Evolutionary conservation across 805 yeast genomes (phyloP), one percentile per base, ranked within the genome.

Genomic region (Maudiozyma saulgeensis): DNA sequence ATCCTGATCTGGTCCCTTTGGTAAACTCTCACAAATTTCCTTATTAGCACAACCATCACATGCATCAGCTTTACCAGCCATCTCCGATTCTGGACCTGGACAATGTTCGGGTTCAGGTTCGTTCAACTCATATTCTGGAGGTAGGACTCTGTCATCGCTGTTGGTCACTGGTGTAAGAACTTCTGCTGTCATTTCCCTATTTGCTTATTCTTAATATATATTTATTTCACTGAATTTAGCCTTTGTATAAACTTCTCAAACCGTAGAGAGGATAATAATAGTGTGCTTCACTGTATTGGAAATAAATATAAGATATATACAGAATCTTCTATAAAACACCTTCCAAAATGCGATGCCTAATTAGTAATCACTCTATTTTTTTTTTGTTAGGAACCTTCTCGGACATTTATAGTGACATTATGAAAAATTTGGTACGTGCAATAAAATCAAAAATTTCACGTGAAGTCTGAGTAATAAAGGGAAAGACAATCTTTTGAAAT

Each of bases 21-120:
- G 93, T 12, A 89, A 72, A 2, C 95, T 79, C 46, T 88, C 84
- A 69, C 99, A 93, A 4, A 91, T 85, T 43, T 76, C 80, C 67
- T 93, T 89, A 68, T 93, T 93, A 15, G 97, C 95, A 70, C 99
- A 93, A 11, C 97, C 96, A 8, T 71, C 76, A 63, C 99, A 93
- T 12, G 98, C 96, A 61, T 87, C 96, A 2, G 87, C 90, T 58
- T 84, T 80, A 7, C 99, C 99, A 2, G 99, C 99, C 47, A 70
- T 68, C 57, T 89, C 97, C 2, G 95, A 84, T 62, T 91, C 96
- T 1, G 98, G 96, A 1, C 99, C 99, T 0, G 99, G 99, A 70
- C 99, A 93, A 67, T 93, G 98, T 62, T 89, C 97, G 0, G 99
- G 98, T 60, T 84, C 95, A 0, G 93, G 89, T 0, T 82, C 87